Percentiles rank a stretch among this genome's conserved stretches.
phyloP scores from a whole-genome alignment of 164 flowering plant genomes.

The Euptelea pleiosperma region DNA sequence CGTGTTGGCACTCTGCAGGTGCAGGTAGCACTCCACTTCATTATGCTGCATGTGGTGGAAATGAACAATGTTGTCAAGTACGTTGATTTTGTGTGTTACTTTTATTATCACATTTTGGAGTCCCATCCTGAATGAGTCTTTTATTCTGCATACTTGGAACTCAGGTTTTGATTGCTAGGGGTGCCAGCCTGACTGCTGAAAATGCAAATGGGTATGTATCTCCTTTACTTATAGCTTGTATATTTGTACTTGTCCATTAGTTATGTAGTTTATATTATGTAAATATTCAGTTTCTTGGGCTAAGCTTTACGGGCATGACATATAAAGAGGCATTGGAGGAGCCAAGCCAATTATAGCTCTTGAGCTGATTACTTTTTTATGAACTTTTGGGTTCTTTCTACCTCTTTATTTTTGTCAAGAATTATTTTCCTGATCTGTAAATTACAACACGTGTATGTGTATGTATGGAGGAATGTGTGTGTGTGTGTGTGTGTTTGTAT shows the following conservation, averaged over 20 bases:
- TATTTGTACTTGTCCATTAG: background rate
- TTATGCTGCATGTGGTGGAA: constrained; percentile 98
- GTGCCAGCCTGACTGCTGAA: constrained; percentile 68
- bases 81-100: constrained; percentile 8
- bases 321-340: background rate
- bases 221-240: constrained; percentile 4
- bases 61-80: constrained; percentile 90
- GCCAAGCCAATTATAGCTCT: background rate
- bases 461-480: too few relatives aligned
- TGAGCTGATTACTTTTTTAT: too few relatives aligned
- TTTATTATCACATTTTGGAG: background rate
- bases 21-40: constrained; percentile 95
- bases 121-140: constrained; percentile 2
- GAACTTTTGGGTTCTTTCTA: too few relatives aligned
- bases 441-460: too few relatives aligned
- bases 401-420: too few relatives aligned
- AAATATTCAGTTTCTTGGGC: too few relatives aligned
- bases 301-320: background rate
- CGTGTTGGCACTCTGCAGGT: constrained; percentile 44
- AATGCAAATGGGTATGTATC: constrained; percentile 78
- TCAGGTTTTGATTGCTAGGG: constrained; percentile 73
- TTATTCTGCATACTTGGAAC: constrained; percentile 1
- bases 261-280: too few relatives aligned
- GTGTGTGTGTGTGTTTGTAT: too few relatives aligned
- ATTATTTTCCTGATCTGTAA: too few relatives aligned